Evolutionary conservation across 192 early-diverging fungal genomes (phyloP).

Genomic region (Coemansia sp.): DNA sequence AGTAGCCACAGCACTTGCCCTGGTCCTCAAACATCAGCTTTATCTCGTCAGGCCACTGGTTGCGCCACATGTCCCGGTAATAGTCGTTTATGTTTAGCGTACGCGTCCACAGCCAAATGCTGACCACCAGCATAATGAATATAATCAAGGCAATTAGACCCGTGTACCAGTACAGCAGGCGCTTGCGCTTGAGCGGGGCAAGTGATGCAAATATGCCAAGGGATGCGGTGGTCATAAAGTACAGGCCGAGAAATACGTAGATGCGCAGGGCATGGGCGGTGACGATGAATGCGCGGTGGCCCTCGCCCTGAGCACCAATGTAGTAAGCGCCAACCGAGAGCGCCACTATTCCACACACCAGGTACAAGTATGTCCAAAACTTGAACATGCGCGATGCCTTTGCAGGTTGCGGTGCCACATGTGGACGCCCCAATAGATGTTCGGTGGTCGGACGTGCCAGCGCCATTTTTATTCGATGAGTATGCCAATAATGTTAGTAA

Average conservation of each 20-base stretch:
- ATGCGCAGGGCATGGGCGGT: conserved; percentile 15
- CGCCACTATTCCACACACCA: conserved; percentile 17
- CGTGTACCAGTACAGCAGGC: conserved; percentile 19
- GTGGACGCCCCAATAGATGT: background rate
- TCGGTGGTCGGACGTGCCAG: background rate
- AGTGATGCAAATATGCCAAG: conserved; percentile 26
- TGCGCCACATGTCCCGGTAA: conserved; percentile 22
- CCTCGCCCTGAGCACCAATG: conserved; percentile 17
- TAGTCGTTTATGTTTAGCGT: conserved; percentile 31
- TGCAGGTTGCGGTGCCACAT: background rate
- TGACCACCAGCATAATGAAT: conserved; percentile 18
- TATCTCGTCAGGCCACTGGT: conserved; percentile 23
- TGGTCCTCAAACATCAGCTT: conserved; percentile 31
- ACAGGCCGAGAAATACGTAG: conserved; percentile 30
- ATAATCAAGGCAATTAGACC: conserved; percentile 7
- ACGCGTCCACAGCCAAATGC: conserved; percentile 35
- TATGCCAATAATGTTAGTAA: too few relatives aligned
- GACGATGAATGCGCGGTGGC: conserved; percentile 13
- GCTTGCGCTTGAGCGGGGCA: conserved; percentile 24
- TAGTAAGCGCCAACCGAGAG: conserved; percentile 23
- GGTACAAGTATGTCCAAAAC: background rate
- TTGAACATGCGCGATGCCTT: conserved; percentile 6
- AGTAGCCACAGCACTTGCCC: conserved; percentile 28
- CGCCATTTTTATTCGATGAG: too few relatives aligned
- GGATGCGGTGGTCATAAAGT: conserved; percentile 10